phyloP scores from a whole-genome alignment of 2,329 filamentous ascomycete species.

The Fusarium sp. region DNA sequence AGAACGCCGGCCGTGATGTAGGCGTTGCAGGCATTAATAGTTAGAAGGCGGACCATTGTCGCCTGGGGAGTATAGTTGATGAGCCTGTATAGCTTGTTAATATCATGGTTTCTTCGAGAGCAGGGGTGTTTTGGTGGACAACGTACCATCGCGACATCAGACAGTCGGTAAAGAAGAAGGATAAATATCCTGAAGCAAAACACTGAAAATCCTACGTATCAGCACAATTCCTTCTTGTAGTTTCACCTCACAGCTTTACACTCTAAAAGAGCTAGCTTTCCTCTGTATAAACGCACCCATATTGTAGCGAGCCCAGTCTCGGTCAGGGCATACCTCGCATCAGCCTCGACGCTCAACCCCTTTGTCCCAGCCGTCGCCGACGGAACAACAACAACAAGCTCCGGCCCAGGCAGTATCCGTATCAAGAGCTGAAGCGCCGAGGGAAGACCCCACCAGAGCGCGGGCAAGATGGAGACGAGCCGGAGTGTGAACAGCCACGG shows the following conservation, averaged over 20 bases:
- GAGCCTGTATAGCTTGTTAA: slow-evolving; percentile 65
- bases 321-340: slow-evolving; percentile 61
- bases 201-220: slow-evolving; percentile 62
- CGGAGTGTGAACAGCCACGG: slow-evolving; percentile 78
- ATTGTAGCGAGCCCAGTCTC: slow-evolving; percentile 79
- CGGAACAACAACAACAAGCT: slow-evolving; percentile 43
- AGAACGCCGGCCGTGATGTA: slow-evolving; percentile 81
- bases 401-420: slow-evolving; percentile 63
- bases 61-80: slow-evolving; percentile 86
- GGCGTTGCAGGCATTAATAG: slow-evolving; percentile 79
- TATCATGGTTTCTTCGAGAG: neutral
- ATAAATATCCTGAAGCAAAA: slow-evolving; percentile 80
- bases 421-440: slow-evolving; percentile 76
- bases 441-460: slow-evolving; percentile 77
- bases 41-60: slow-evolving; percentile 82
- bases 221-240: slow-evolving; percentile 9
- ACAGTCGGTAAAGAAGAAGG: slow-evolving; percentile 86
- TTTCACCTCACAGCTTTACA: neutral
- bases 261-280: neutral
- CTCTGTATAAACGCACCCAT: slow-evolving; percentile 67
- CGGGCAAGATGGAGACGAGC: slow-evolving; percentile 77
- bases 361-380: slow-evolving; percentile 39
- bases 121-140: neutral
- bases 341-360: slow-evolving; percentile 34
- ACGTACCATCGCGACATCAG: slow-evolving; percentile 84